phyloP scores from a whole-genome alignment of 208 protist species.

The Jaenimonas drosophilae region DNA sequence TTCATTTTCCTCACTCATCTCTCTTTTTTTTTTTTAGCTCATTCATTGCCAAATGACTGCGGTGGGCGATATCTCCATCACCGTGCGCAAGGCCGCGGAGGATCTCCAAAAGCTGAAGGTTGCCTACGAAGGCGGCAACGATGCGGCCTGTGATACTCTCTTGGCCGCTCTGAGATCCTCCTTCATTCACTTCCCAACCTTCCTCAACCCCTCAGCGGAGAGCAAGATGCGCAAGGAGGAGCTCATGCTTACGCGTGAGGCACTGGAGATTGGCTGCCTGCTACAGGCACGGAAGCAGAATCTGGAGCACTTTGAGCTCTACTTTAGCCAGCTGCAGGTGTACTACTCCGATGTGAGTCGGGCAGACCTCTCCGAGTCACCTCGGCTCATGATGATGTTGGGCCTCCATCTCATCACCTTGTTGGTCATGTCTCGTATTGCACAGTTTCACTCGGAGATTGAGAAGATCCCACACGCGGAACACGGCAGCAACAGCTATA shows the following conservation, averaged over 20 bases:
- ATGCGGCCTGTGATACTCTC: conserved; percentile 30
- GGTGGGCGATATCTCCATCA: conserved; percentile 30
- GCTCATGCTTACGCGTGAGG: conserved; percentile 71
- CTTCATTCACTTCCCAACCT: conserved; percentile 84
- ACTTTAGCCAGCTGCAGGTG: conserved; percentile 80
- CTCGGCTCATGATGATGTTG: conserved; percentile 63
- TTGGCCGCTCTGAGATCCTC: conserved; percentile 59
- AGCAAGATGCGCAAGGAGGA: conserved; percentile 72
- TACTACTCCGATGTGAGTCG: conserved; percentile 81
- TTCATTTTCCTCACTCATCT: neutral
- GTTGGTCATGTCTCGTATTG: conserved; percentile 76
- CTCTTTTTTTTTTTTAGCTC: neutral
- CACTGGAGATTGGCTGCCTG: conserved; percentile 78
- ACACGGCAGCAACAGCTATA: conserved; percentile 63
- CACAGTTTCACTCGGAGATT: conserved; percentile 91
- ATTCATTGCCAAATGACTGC: conserved; percentile 1
- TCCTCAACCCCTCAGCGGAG: conserved; percentile 54
- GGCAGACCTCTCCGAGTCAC: conserved; percentile 58
- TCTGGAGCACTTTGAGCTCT: conserved; percentile 68
- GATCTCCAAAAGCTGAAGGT: conserved; percentile 67
- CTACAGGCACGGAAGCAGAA: conserved; percentile 69
- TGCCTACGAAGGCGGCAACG: conserved; percentile 50
- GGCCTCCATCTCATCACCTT: conserved; percentile 87
- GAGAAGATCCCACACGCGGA: conserved; percentile 78
- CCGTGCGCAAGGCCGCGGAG: conserved; percentile 61